Conservation (phyloP, 805 yeast species). For the Candida cerambycidarum region DNA sequence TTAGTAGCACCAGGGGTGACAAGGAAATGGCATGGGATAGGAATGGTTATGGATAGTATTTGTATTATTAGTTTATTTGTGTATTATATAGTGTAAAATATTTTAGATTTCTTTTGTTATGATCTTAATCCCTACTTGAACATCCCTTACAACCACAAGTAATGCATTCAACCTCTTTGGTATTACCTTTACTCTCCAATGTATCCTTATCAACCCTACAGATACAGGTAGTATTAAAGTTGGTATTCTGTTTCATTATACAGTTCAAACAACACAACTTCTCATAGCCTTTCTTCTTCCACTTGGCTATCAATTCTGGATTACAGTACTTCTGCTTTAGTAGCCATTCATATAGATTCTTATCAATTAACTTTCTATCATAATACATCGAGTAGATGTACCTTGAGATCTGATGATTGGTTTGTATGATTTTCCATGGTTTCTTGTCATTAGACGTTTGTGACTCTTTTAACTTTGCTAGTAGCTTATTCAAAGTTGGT, state of each 20-base stretch:
- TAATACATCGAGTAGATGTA: conserved; percentile 75
- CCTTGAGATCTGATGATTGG: conserved; percentile 74
- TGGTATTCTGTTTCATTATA: conserved; percentile 60
- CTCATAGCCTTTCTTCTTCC: conserved; percentile 86
- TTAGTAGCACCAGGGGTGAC: no score
- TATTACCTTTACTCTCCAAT: conserved; percentile 33
- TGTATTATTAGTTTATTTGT: conserved; percentile 11
- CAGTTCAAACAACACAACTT: conserved; percentile 80
- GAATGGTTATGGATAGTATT: not conserved
- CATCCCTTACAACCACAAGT: conserved; percentile 89
- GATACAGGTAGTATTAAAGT: conserved; percentile 70
- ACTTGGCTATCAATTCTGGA: conserved; percentile 69
- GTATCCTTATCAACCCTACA: conserved; percentile 79
- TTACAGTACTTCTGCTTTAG: conserved; percentile 67
- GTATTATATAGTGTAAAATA: conserved; percentile 9
- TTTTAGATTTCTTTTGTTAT: not conserved
- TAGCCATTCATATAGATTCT: conserved; percentile 72
- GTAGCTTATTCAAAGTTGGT: conserved; percentile 63
- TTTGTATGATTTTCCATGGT: conserved; percentile 66
- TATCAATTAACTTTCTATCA: conserved; percentile 64
- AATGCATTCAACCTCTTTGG: conserved; percentile 51
- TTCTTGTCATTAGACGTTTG: conserved; percentile 49
- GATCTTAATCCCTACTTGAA: conserved; percentile 60
- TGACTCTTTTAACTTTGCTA: conserved; percentile 53
- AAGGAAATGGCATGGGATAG: conserved; percentile 1